A percentile compares a stretch with the other conserved stretches of the same genome.
These are phyloP conservation scores for Striga hermonthica DNA, from an alignment of 305 asterid species.

Conservation along the genomic window DNA sequence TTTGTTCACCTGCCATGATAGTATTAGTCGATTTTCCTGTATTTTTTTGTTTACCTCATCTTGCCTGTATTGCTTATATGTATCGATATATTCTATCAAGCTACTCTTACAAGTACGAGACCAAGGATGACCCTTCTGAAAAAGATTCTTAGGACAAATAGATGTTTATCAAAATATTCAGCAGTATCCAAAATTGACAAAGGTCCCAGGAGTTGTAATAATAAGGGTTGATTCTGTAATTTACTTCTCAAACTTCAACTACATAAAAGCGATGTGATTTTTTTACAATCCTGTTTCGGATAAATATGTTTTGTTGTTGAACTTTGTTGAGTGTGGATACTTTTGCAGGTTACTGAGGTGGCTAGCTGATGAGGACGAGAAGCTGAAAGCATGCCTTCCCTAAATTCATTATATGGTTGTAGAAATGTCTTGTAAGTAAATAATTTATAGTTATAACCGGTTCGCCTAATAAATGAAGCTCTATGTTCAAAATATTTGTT, in stretches of 20 bases:
- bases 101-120: constrained; percentile 69
- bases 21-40: no score
- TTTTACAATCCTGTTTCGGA: background rate
- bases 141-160: constrained; percentile 52
- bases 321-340: no score
- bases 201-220: constrained; percentile 54
- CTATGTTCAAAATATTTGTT: background rate
- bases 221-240: constrained; percentile 66
- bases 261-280: constrained; percentile 56
- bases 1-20: no score
- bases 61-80: no score
- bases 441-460: no score
- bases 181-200: constrained; percentile 62
- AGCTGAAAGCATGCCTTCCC: constrained; percentile 36
- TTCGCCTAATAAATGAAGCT: no score
- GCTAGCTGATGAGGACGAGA: constrained; percentile 55
- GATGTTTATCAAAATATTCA: constrained; percentile 58
- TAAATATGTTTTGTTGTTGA: background rate
- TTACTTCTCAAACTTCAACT: constrained; percentile 68
- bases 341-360: constrained; percentile 52
- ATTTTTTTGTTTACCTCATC: no score
- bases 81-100: constrained; percentile 45
- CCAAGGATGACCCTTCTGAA: constrained; percentile 61
- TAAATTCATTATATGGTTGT: constrained; percentile 47
- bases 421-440: constrained; percentile 56